Evolutionary conservation across 805 yeast species (phyloP).

Genomic region (Wickerhamomyces alni): DNA sequence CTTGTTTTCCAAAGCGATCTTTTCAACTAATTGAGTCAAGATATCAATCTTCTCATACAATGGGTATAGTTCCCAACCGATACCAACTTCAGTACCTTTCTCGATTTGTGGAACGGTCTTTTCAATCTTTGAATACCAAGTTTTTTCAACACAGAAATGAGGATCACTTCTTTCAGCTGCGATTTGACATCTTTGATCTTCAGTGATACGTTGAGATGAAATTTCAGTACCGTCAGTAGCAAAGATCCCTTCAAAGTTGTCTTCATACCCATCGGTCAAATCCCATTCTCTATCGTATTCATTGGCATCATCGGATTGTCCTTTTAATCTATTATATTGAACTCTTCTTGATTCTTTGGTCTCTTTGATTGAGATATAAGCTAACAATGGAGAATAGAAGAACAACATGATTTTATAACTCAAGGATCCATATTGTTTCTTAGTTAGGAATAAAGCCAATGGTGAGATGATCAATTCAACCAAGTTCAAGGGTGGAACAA

Average conservation of each 20-base stretch:
- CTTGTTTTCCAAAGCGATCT: conserved; percentile 14
- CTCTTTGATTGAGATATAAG: conserved; percentile 58
- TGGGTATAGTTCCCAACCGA: conserved; percentile 60
- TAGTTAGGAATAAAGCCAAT: conserved; percentile 34
- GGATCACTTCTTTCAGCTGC: conserved; percentile 68
- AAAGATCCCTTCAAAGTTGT: conserved; percentile 26
- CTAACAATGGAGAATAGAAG: conserved; percentile 62
- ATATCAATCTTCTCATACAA: conserved; percentile 45
- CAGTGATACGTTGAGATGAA: conserved; percentile 26
- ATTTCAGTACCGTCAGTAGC: conserved; percentile 21
- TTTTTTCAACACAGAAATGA: conserved; percentile 47
- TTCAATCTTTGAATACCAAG: conserved; percentile 48
- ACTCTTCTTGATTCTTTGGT: conserved; percentile 62
- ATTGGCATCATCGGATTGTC: conserved; percentile 71
- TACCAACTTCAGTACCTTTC: conserved; percentile 46
- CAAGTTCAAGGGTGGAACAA: conserved; percentile 79
- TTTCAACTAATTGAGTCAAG: conserved; percentile 18
- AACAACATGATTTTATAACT: conserved; percentile 55
- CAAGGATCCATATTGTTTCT: conserved; percentile 29
- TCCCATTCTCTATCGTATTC: conserved; percentile 80
- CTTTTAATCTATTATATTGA: conserved; percentile 58
- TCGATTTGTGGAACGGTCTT: conserved; percentile 53
- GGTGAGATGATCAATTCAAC: conserved; percentile 54
- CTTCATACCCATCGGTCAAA: conserved; percentile 64
- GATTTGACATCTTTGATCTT: conserved; percentile 42